Evolutionary conservation across 2,329 filamentous ascomycete genomes (phyloP).

Genomic region (Verticillium klebahnii): DNA sequence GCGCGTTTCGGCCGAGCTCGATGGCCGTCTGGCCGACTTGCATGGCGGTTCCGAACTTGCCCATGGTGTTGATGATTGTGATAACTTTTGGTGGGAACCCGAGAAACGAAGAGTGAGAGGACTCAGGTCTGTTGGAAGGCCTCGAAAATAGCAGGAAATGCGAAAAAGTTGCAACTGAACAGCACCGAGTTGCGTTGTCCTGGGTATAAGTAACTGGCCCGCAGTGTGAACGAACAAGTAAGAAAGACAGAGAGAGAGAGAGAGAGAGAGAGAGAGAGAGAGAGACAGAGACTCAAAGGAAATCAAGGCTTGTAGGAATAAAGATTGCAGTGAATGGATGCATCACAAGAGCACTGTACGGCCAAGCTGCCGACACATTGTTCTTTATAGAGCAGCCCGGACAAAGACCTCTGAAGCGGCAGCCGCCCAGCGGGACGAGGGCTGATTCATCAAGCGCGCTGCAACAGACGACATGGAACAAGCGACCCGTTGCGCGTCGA

Average conservation of each 20-base stretch:
- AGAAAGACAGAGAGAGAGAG: background rate
- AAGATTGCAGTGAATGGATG: background rate
- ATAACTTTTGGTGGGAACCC: no score
- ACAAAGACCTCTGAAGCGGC: slow-evolving; percentile 2
- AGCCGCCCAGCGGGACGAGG: background rate
- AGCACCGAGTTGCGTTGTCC: background rate
- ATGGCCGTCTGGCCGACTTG: slow-evolving; percentile 28
- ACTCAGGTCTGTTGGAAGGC: background rate
- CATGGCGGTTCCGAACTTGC: slow-evolving; percentile 22
- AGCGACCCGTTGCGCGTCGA: background rate
- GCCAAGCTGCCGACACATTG: background rate
- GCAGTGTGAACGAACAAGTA: background rate
- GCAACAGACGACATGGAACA: slow-evolving; percentile 1
- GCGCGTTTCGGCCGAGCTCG: slow-evolving; percentile 23
- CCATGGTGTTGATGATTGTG: slow-evolving; percentile 16
- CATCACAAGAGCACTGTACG: background rate
- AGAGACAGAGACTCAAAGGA: background rate
- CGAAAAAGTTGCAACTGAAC: slow-evolving; percentile 4
- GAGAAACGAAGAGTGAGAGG: background rate
- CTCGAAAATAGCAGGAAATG: background rate
- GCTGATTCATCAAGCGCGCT: slow-evolving; percentile 5
- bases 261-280: background rate
- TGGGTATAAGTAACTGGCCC: background rate
- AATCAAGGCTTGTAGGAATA: background rate
- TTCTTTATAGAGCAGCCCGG: slow-evolving; percentile 3